Conservation (phyloP, 495 filamentous ascomycete genomes). For the Tricharina praecox region DNA sequence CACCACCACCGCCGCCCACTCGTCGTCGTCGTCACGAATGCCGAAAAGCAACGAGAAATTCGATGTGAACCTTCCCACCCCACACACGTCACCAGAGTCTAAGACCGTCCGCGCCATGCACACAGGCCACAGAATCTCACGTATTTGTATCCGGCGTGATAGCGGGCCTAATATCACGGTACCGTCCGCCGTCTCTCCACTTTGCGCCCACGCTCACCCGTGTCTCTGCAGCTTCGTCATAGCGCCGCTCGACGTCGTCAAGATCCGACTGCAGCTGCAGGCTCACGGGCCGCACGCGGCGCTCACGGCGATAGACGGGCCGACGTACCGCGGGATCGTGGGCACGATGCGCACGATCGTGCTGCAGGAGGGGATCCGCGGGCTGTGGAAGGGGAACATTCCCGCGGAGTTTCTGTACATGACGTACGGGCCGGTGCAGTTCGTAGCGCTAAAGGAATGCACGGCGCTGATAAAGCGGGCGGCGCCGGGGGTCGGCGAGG, state of each 20-base stretch:
- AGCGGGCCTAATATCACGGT: conserved; percentile 79
- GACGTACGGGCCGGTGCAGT: conserved; percentile 73
- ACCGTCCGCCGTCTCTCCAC: conserved; percentile 7
- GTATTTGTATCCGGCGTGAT: conserved; percentile 70
- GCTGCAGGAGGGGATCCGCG: conserved; percentile 61
- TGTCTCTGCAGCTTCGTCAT: conserved; percentile 52
- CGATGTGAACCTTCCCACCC: not conserved
- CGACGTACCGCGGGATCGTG: conserved; percentile 63
- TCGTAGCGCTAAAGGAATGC: conserved; percentile 66
- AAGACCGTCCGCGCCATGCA: too few species aligned
- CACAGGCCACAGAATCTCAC: conserved; percentile 68
- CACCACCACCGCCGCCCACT: too few species aligned
- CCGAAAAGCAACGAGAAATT: conserved; percentile 6
- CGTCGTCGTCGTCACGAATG: not conserved
- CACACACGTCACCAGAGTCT: not conserved
- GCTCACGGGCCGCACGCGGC: conserved; percentile 17
- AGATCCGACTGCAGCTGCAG: conserved; percentile 62
- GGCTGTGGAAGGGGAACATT: conserved; percentile 94
- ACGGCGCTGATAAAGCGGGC: conserved; percentile 40
- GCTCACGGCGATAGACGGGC: conserved; percentile 34
- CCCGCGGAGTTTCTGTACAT: conserved; percentile 89
- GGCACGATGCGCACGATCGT: conserved; percentile 61
- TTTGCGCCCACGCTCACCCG: not conserved
- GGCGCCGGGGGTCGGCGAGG: conserved; percentile 36
- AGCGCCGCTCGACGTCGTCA: conserved; percentile 60